Base-by-base conservation (phyloP, 768 basidiomycete genomes). In the Pulveroboletus ravenelii region DNA sequence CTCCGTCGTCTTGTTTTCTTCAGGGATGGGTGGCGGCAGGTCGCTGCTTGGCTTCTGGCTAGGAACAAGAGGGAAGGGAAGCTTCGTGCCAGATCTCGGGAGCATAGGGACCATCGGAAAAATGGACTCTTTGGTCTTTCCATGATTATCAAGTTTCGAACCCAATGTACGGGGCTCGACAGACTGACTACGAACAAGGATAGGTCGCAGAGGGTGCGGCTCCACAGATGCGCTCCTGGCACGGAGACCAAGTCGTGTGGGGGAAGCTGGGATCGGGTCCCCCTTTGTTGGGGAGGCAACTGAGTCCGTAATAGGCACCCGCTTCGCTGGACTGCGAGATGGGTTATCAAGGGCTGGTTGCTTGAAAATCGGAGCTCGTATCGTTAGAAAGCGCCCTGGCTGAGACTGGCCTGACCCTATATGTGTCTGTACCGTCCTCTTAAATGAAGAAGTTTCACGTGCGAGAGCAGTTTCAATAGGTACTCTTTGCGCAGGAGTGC, bases 401-500 rank as follows among this genome's bases (percentile, higher is more conserved):
- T 56, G 54, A 51, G 50, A 40, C n/a, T 50, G 57, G 10, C 66
- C 68, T 31, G 63, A 51, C 14, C 35, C 51, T 10, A 49, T 47
- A 40, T 69, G 65, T 13, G 74, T 56, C 23, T 72, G 72, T 35
- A 65, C 61, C 5, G 70, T 70, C 55, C 78, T 81, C 53, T 74
- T 69, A 3, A 77, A 70, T 0, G 81, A 81, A 18, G 78, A 60
- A 48, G 74, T 74, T 5, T 79, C 79, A 39, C 75, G 72, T 8
- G 70, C 67, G 50, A 81, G 66, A 3, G 77, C 80, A 54, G 80
- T 67, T 35, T 74, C 67, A 6, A 86, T 73, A 14, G 79, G 78
- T 43, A 88, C 77, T 51, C 86, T 75, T 41, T 80, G 78, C 2
- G 86, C 85, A 36, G 86, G 86, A 5, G 84, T 82, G 38, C 76